Evolutionary conservation across 2,329 filamentous ascomycete genomes (phyloP).

Genomic region (Epichloe uncinata): DNA sequence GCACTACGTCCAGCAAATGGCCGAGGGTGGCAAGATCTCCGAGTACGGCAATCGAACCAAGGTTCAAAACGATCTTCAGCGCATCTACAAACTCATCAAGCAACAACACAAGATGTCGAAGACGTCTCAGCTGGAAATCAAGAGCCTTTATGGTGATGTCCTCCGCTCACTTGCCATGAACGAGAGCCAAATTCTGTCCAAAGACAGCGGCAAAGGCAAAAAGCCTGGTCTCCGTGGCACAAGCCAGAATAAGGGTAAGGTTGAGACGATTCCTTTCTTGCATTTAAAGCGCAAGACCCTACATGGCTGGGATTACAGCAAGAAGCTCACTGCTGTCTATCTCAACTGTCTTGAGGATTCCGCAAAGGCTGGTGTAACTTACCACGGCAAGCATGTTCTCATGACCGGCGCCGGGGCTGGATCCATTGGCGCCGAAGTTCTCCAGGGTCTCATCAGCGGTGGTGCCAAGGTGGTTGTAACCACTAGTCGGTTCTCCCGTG

Average conservation of each 20-base stretch:
- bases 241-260: slow-evolving; percentile 66
- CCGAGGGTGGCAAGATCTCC: slow-evolving; percentile 93
- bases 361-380: slow-evolving; percentile 76
- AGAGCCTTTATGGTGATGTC: slow-evolving; percentile 85
- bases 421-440: slow-evolving; percentile 92
- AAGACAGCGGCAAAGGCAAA: slow-evolving; percentile 59
- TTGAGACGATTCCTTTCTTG: slow-evolving; percentile 94
- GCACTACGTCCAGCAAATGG: slow-evolving; percentile 98
- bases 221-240: slow-evolving; percentile 38
- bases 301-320: slow-evolving; percentile 98
- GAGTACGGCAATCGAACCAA: slow-evolving; percentile 98
- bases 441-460: slow-evolving; percentile 91
- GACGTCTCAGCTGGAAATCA: slow-evolving; percentile 91
- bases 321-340: slow-evolving; percentile 89
- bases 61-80: slow-evolving; percentile 88
- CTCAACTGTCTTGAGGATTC: slow-evolving; percentile 84
- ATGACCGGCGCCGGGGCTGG: slow-evolving; percentile 98
- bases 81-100: slow-evolving; percentile 96
- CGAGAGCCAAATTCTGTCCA: slow-evolving; percentile 89
- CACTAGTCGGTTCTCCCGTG: slow-evolving; percentile 88
- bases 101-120: slow-evolving; percentile 97
- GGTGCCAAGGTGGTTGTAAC: slow-evolving; percentile 95
- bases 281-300: slow-evolving; percentile 90
- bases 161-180: slow-evolving; percentile 94
- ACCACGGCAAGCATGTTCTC: slow-evolving; percentile 86